Evolutionary conservation across 208 protist genomes (phyloP).

Genomic region (Crithidia fasciculata): DNA sequence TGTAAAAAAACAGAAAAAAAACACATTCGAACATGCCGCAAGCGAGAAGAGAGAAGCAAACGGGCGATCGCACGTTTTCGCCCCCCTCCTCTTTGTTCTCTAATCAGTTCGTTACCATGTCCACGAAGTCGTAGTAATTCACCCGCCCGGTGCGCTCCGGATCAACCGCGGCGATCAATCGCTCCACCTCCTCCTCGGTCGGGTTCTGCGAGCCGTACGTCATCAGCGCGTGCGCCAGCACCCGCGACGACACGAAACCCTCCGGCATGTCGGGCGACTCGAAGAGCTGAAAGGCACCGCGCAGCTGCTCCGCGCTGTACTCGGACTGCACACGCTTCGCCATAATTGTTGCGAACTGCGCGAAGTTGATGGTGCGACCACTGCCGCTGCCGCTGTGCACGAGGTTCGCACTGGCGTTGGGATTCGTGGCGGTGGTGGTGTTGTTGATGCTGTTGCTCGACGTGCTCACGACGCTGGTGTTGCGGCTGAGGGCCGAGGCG

Average conservation of each 20-base stretch:
- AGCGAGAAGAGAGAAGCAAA: too few relatives aligned
- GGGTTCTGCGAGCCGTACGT: constrained; percentile 92
- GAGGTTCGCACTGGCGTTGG: constrained; percentile 8
- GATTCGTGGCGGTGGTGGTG: constrained; percentile 8
- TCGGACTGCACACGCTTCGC: constrained; percentile 81
- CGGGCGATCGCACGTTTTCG: too few relatives aligned
- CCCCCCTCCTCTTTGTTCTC: neutral
- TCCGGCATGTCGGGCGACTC: constrained; percentile 82
- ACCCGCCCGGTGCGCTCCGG: constrained; percentile 80
- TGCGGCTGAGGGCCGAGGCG: neutral
- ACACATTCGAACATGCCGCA: neutral
- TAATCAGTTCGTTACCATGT: constrained; percentile 61
- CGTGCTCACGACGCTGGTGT: constrained; percentile 1
- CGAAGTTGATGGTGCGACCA: constrained; percentile 70
- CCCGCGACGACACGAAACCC: constrained; percentile 84
- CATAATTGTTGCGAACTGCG: constrained; percentile 91
- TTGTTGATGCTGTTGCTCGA: constrained; percentile 3
- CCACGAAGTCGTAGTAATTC: constrained; percentile 92
- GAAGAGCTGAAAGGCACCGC: constrained; percentile 91
- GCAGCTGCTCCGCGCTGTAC: constrained; percentile 89
- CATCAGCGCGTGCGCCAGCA: constrained; percentile 86
- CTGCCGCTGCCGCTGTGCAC: neutral
- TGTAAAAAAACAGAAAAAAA: constrained; percentile 8
- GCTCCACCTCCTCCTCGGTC: constrained; percentile 71
- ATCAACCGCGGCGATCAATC: constrained; percentile 81